Base-by-base conservation (phyloP, 495 filamentous ascomycete genomes). In the Podospora fimiseda region DNA sequence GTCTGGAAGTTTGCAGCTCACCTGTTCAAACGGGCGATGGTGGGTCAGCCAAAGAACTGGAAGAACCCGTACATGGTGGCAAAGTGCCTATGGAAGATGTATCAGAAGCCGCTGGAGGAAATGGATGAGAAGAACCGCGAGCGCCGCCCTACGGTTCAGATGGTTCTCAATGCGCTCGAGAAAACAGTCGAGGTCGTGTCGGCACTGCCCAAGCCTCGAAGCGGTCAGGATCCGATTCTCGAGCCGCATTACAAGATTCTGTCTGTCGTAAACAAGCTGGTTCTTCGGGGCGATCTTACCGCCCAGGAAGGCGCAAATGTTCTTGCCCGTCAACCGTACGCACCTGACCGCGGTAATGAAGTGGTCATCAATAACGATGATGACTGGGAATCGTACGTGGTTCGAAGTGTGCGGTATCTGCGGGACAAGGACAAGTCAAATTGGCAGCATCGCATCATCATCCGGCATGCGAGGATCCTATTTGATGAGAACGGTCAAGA, bases 41-140 rank as follows among this genome's bases (percentile, higher is more conserved):
- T 69, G 14, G 80, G 88, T 33, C 86, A 84, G 56, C 86, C 88
- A 0, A 84, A 89, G 46, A 79, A 84, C 51, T 99, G 93, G 93
- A 84, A 87, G 85, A 88, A 85, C 56, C 83, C 87, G 43, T 97
- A 91, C 64, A 91, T 91, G 81, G 81, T 90, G 9, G 88, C 86
- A 37, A 99, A 99, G 73, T 95, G 90, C 62, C 75, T 92, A 22
- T 96, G 91, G 85, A 99, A 97, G 70, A 94, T 97, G 87, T 85
- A 83, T 60, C 70, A 74, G 44, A 84, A 77, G 53, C 77, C 76
- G 13, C 71, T 73, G 7, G 78, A 83, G 62, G 57, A 75, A 52
- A 61, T 80, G 61, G 61, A 81, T 56, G 53, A 67, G 46, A 61
- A 77, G 67, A 69, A 64, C 13, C 70, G 60, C 30, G 54, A 41